phyloP scores from a whole-genome alignment of 768 basidiomycete genomes.

The Candolleomyces efflorescens region DNA sequence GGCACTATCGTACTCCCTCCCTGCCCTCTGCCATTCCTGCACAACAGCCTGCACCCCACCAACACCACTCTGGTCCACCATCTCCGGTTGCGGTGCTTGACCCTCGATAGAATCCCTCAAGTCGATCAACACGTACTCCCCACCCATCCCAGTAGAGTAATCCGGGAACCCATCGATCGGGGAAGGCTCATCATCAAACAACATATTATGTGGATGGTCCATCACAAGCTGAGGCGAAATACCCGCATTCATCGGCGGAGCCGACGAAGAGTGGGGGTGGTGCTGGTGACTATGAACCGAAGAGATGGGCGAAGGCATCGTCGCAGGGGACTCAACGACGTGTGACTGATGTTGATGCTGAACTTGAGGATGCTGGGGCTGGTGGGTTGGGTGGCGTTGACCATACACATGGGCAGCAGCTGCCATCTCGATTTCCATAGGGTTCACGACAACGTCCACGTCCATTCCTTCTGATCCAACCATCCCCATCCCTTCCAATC shows the following conservation, averaged over 20 bases:
- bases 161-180: too few species aligned
- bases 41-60: not conserved
- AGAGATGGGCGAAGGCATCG: too few species aligned
- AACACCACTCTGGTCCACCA: not conserved
- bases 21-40: conserved; percentile 9
- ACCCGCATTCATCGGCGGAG: not conserved
- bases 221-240: not conserved
- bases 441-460: conserved; percentile 6
- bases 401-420: not conserved
- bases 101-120: too few species aligned
- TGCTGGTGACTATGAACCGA: not conserved
- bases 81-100: too few species aligned
- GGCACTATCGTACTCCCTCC: conserved; percentile 10
- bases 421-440: not conserved
- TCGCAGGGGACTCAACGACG: too few species aligned
- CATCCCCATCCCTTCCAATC: conserved; percentile 1
- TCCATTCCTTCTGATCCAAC: conserved; percentile 9
- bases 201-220: too few species aligned
- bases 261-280: not conserved
- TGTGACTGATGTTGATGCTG: too few species aligned
- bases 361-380: not conserved
- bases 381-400: not conserved
- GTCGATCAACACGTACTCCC: too few species aligned
- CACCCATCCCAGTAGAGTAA: too few species aligned
- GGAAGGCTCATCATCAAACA: too few species aligned